Conservation (phyloP, 2,329 filamentous ascomycete genomes). For the Neopestalotiopsis clavispora region DNA sequence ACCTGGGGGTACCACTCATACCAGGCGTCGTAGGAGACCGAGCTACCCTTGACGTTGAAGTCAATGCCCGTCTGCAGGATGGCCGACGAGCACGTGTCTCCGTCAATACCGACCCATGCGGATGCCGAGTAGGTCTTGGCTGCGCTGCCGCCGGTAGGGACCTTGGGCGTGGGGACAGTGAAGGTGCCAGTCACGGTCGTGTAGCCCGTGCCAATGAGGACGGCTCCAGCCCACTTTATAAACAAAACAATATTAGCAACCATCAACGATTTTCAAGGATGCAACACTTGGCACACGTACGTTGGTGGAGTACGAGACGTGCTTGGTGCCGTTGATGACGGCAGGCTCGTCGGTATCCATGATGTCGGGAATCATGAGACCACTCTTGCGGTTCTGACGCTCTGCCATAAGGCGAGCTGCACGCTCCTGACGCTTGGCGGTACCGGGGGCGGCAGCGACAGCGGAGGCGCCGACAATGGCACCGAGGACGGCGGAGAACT, state of each 20-base stretch:
- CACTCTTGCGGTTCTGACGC: conserved; percentile 25
- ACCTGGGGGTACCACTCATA: conserved; percentile 52
- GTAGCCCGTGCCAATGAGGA: conserved; percentile 56
- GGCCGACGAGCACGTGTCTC: conserved; percentile 57
- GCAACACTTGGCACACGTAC: background rate
- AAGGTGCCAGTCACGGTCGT: conserved; percentile 59
- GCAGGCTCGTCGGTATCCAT: background rate
- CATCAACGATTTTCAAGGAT: conserved; percentile 13
- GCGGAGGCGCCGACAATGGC: conserved; percentile 44
- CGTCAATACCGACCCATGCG: conserved; percentile 67
- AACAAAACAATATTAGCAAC: background rate
- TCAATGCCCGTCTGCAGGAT: conserved; percentile 64
- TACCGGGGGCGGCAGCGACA: conserved; percentile 51
- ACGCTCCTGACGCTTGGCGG: conserved; percentile 42
- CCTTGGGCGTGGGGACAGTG: conserved; percentile 54
- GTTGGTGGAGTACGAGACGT: conserved; percentile 58
- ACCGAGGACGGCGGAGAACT: conserved; percentile 45
- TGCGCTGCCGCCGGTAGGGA: conserved; percentile 31
- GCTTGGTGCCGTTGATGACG: conserved; percentile 16
- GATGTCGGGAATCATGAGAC: conserved; percentile 9
- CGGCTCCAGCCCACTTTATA: conserved; percentile 61
- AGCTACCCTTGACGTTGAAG: conserved; percentile 49
- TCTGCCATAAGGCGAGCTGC: conserved; percentile 31
- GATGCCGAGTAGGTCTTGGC: conserved; percentile 45
- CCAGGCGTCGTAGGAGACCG: conserved; percentile 58